Evolutionary conservation across 1,139 yeast genomes (phyloP).

Genomic region (Kodamaea ohmeri): DNA sequence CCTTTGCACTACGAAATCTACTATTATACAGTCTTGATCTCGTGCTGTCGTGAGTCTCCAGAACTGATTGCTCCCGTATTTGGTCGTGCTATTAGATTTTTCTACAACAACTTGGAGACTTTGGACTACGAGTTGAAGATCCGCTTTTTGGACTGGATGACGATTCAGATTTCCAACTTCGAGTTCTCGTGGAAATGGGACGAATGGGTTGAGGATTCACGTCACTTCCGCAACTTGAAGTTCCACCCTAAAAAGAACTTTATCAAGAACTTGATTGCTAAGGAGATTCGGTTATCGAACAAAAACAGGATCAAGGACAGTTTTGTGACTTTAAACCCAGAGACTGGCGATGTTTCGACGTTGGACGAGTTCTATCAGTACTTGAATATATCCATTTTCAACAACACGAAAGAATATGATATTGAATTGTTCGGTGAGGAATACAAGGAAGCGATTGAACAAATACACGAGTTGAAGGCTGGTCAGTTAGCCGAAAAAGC

Average conservation of each 20-base stretch:
- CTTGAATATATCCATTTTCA: conserved; percentile 46
- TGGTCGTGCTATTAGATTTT: conserved; percentile 87
- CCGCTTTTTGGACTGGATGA: conserved; percentile 86
- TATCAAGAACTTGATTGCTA: conserved; percentile 74
- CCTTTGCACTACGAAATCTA: conserved; percentile 70
- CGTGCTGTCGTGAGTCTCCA: conserved; percentile 84
- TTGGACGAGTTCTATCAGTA: conserved; percentile 62
- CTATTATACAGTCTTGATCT: conserved; percentile 82
- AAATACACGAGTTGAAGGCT: conserved; percentile 32
- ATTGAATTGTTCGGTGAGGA: conserved; percentile 35
- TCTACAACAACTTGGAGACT: conserved; percentile 64
- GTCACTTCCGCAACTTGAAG: conserved; percentile 30
- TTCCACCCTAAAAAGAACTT: conserved; percentile 76
- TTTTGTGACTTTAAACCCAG: conserved; percentile 51
- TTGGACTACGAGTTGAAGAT: conserved; percentile 75
- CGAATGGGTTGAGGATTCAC: conserved; percentile 76
- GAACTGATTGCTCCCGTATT: conserved; percentile 92
- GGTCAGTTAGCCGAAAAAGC: conserved; percentile 27
- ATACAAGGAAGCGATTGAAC: conserved; percentile 25
- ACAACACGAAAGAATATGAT: conserved; percentile 36
- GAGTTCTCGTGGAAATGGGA: conserved; percentile 98
- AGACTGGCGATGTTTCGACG: conserved; percentile 24
- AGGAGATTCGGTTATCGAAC: conserved; percentile 76
- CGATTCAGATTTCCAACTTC: conserved; percentile 89
- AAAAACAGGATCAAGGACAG: conserved; percentile 71